Evolutionary conservation across 345 rosid genomes (phyloP).

Genomic region (Aethionema arabicum): DNA sequence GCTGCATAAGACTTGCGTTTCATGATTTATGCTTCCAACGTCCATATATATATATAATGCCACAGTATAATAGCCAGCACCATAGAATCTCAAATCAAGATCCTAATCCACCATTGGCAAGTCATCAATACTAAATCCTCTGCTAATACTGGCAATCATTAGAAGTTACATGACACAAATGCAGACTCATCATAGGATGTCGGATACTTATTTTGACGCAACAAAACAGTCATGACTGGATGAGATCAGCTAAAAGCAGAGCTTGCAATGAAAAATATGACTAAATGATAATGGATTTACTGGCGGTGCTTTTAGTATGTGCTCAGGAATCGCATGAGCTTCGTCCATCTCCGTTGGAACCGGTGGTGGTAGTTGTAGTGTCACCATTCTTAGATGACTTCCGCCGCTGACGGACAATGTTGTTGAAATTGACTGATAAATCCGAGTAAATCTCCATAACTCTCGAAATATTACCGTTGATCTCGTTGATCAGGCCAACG

Average conservation of each 20-base stretch:
- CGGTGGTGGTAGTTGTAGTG: constrained; percentile 13
- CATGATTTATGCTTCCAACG: too few species aligned
- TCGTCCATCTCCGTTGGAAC: constrained; percentile 24
- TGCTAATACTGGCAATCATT: too few species aligned
- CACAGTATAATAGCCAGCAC: neutral
- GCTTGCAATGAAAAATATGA: neutral
- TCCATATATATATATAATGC: constrained; percentile 19
- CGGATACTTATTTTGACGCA: neutral
- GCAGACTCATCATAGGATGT: too few species aligned
- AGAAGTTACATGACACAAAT: too few species aligned
- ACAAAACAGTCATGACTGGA: neutral
- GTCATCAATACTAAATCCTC: too few species aligned
- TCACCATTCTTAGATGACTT: constrained; percentile 21
- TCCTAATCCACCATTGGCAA: neutral
- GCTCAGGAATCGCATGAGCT: constrained; percentile 25
- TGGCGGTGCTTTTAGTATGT: neutral
- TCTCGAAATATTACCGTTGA: constrained; percentile 60
- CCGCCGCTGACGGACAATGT: constrained; percentile 29
- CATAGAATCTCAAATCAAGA: neutral
- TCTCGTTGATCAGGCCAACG: constrained; percentile 59
- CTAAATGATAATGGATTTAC: too few species aligned
- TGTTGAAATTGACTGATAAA: constrained; percentile 46
- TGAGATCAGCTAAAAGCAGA: constrained; percentile 3
- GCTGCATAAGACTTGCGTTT: too few species aligned
- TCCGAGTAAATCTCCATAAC: constrained; percentile 60